A percentile compares a stretch with the other conserved stretches of the same genome.
Conservation (phyloP, 2,329 filamentous ascomycete genomes). For the Westerdykella ornata region DNA sequence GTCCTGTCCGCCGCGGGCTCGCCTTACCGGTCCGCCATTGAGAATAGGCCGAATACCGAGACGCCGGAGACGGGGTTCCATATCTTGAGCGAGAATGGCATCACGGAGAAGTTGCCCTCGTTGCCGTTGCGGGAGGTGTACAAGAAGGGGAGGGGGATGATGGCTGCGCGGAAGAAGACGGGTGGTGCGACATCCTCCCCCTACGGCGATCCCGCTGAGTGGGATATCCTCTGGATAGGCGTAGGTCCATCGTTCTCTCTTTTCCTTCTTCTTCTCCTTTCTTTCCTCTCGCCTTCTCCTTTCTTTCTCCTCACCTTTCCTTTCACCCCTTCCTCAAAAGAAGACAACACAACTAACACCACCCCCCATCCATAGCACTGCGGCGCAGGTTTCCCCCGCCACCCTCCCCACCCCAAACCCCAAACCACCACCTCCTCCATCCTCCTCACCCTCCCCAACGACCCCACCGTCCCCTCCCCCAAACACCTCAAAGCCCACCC, state of each 20-base stretch:
- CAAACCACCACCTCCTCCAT: slow-evolving; percentile 12
- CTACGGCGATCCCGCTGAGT: slow-evolving; percentile 29
- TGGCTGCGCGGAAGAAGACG: too few relatives aligned
- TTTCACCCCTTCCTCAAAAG: too few relatives aligned
- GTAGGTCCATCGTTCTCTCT: not conserved
- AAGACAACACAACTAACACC: too few relatives aligned
- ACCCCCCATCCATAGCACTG: slow-evolving; percentile 12
- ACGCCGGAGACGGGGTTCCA: slow-evolving; percentile 20
- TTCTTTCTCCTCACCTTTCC: too few relatives aligned
- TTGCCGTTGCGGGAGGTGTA: slow-evolving; percentile 14
- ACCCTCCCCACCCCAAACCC: slow-evolving; percentile 7
- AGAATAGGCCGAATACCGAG: slow-evolving; percentile 18
- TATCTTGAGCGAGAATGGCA: slow-evolving; percentile 19
- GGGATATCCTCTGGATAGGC: slow-evolving; percentile 40
- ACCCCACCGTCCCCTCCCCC: slow-evolving; percentile 18
- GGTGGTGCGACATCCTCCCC: slow-evolving; percentile 15
- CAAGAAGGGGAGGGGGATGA: slow-evolving; percentile 1
- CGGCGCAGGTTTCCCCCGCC: slow-evolving; percentile 25
- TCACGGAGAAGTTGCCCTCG: slow-evolving; percentile 17
- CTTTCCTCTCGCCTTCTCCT: too few relatives aligned
- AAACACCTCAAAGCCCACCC: slow-evolving; percentile 27
- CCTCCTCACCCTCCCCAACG: slow-evolving; percentile 18
- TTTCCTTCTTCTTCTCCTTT: not conserved
- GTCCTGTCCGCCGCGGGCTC: slow-evolving; percentile 4
- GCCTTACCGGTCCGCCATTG: slow-evolving; percentile 12